Conservation (phyloP, 176 grass and related monocot species). For the Zea luxurians region DNA sequence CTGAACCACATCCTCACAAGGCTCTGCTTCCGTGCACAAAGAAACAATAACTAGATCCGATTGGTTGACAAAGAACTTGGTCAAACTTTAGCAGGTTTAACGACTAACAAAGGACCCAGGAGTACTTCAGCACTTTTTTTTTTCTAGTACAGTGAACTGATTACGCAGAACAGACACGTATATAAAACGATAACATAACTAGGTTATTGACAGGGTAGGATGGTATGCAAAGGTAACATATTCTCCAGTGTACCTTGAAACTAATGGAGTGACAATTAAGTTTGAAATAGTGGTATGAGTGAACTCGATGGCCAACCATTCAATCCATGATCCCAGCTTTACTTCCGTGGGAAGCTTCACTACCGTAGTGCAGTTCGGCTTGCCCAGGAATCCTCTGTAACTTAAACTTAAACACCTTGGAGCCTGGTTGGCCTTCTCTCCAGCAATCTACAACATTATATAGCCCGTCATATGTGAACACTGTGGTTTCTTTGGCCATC, state of each 20-base stretch:
- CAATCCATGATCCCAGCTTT: background rate
- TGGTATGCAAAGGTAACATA: too few relatives aligned
- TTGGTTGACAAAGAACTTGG: background rate
- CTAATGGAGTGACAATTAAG: background rate
- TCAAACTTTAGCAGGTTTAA: background rate
- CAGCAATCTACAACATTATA: slow-evolving; percentile 57
- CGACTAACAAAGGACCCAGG: background rate
- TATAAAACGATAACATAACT: background rate
- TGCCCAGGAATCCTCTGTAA: slow-evolving; percentile 55
- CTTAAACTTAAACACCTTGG: slow-evolving; percentile 47
- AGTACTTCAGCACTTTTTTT: background rate
- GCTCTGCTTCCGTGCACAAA: background rate
- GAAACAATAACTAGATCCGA: background rate
- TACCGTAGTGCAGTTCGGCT: slow-evolving; percentile 34
- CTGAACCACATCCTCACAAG: background rate
- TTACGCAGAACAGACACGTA: background rate
- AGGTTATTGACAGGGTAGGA: background rate
- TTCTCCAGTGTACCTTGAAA: background rate
- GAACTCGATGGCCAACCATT: background rate
- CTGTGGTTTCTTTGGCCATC: slow-evolving; percentile 40
- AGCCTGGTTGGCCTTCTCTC: slow-evolving; percentile 35
- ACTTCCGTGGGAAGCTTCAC: background rate
- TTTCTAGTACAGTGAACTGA: background rate
- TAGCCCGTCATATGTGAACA: slow-evolving; percentile 68
- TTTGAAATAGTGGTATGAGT: background rate